Evolutionary conservation across 169 alveolate species (phyloP).

Genomic region (Plasmodium chabaudi): DNA sequence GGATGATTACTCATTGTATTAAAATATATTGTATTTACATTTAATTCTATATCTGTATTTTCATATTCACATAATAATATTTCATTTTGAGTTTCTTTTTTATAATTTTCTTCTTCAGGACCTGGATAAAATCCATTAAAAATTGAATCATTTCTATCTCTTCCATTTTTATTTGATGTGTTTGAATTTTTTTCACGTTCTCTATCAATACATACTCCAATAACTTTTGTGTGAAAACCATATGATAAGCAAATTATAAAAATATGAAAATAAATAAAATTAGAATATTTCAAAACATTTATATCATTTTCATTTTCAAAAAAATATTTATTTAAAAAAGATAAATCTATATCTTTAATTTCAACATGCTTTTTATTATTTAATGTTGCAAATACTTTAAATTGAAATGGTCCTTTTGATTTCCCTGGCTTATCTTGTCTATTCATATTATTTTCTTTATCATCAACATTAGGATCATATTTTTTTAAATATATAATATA

Average conservation of each 20-base stretch:
- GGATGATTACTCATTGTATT: slow-evolving; percentile 45
- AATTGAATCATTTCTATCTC: neutral
- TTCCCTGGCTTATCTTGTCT: neutral
- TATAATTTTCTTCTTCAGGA: no score
- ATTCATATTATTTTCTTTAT: neutral
- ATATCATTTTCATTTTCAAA: slow-evolving; percentile 63
- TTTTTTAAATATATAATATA: slow-evolving; percentile 61
- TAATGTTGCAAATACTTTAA: slow-evolving; percentile 39
- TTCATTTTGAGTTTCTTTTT: slow-evolving; percentile 15
- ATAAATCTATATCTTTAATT: slow-evolving; percentile 43
- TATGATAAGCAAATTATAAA: slow-evolving; percentile 58
- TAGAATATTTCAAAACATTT: slow-evolving; percentile 64
- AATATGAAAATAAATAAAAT: slow-evolving; percentile 67
- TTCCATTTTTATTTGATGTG: neutral
- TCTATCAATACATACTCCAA: slow-evolving; percentile 62
- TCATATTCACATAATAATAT: slow-evolving; percentile 59
- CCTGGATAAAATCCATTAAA: neutral
- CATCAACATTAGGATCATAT: neutral
- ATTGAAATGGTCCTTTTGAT: slow-evolving; percentile 25
- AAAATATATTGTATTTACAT: slow-evolving; percentile 26
- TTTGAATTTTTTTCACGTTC: neutral
- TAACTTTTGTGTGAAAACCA: slow-evolving; percentile 47
- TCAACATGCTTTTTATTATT: slow-evolving; percentile 40
- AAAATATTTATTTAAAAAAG: slow-evolving; percentile 57
- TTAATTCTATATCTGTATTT: slow-evolving; percentile 38